Percentiles rank a stretch among this genome's conserved stretches.
phyloP scores from a whole-genome alignment of 2,329 filamentous ascomycete species.

The Fusarium falciforme region DNA sequence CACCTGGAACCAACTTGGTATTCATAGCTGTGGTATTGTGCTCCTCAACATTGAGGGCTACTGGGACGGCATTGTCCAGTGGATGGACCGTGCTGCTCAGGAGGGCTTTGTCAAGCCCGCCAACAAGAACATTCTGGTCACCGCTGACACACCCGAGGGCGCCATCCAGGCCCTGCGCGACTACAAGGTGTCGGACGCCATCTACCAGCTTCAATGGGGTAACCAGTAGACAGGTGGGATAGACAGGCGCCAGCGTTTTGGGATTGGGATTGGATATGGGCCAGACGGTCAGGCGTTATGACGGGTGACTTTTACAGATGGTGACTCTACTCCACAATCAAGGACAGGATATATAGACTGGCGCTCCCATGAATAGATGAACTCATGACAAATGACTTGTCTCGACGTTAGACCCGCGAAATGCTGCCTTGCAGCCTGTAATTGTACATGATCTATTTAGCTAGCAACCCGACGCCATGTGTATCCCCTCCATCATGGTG shows the following conservation, averaged over 20 bases:
- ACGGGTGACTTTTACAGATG: constrained; percentile 18
- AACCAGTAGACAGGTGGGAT: constrained; percentile 60
- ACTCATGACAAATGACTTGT: constrained; percentile 24
- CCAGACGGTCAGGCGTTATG: constrained; percentile 31
- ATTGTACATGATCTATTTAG: constrained; percentile 53
- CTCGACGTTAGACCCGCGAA: constrained; percentile 39
- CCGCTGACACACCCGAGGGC: constrained; percentile 77
- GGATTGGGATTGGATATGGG: constrained; percentile 11
- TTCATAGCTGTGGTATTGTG: constrained; percentile 83
- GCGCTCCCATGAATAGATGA: constrained; percentile 38
- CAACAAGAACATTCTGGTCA: constrained; percentile 82
- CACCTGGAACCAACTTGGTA: constrained; percentile 97
- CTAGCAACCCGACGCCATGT: constrained; percentile 37
- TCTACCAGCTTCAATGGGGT: constrained; percentile 86
- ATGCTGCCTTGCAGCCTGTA: constrained; percentile 47
- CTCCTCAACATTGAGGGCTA: constrained; percentile 91
- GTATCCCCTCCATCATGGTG: constrained; percentile 27
- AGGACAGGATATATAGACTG: constrained; percentile 36
- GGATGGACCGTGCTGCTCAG: constrained; percentile 81
- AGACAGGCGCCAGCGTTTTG: constrained; percentile 18
- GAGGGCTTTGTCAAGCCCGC: constrained; percentile 80
- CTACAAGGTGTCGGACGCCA: constrained; percentile 80
- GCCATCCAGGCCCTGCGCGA: constrained; percentile 76
- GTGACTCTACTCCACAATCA: constrained; percentile 17
- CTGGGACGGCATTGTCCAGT: constrained; percentile 87